Percentiles rank a stretch among this genome's conserved stretches.
Evolutionary conservation across 352 stramenopile genomes (phyloP).

Genomic region (Phytophthora vignae): DNA sequence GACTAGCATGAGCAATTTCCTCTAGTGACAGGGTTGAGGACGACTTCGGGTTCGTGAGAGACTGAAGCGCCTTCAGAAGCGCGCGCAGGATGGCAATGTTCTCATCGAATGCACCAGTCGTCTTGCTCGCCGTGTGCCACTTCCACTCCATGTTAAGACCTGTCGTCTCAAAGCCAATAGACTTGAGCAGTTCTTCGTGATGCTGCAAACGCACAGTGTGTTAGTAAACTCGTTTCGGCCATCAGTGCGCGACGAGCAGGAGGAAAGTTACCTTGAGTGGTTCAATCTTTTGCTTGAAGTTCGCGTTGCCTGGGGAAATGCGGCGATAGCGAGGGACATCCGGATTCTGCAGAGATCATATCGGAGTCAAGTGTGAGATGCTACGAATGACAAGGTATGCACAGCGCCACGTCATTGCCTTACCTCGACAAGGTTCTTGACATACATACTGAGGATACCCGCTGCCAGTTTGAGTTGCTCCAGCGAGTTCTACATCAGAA

Average conservation of each 20-base stretch:
- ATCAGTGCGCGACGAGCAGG: background rate
- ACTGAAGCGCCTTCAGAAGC: conserved; percentile 68
- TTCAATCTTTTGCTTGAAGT: conserved; percentile 90
- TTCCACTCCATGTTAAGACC: conserved; percentile 88
- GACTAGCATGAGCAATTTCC: conserved; percentile 54
- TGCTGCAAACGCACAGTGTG: conserved; percentile 46
- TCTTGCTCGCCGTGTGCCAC: conserved; percentile 72
- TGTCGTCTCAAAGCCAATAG: conserved; percentile 79
- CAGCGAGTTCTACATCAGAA: conserved; percentile 60
- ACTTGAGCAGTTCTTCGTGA: conserved; percentile 77
- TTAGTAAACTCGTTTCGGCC: background rate
- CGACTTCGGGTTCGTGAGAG: conserved; percentile 45
- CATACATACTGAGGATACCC: conserved; percentile 87
- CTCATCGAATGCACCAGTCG: conserved; percentile 70
- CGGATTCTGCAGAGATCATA: conserved; percentile 59
- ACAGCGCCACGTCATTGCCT: background rate
- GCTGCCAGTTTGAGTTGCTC: conserved; percentile 75
- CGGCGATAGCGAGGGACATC: conserved; percentile 84
- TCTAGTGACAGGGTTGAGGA: conserved; percentile 60
- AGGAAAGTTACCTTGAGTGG: conserved; percentile 64
- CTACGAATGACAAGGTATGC: background rate
- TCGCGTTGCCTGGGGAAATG: conserved; percentile 78
- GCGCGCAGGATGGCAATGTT: conserved; percentile 73
- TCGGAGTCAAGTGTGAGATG: background rate
- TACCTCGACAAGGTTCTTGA: conserved; percentile 88